A percentile compares a stretch with the other conserved stretches of the same genome.
These are phyloP conservation scores for Sphaceloma murrayae DNA, from an alignment of 2,329 filamentous ascomycete species.

Conservation along the genomic window DNA sequence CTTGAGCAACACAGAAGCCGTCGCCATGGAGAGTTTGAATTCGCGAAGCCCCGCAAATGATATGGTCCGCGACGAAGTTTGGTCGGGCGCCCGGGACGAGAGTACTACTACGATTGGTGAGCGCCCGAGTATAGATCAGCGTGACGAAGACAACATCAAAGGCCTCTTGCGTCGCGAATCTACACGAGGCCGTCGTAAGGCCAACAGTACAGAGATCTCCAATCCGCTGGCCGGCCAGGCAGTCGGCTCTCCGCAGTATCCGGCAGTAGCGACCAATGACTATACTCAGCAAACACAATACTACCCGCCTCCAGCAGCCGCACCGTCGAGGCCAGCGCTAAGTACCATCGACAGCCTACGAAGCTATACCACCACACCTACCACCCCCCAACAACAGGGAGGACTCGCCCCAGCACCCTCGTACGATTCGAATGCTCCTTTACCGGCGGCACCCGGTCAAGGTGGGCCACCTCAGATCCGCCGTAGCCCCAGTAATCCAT, in stretches of 20 bases:
- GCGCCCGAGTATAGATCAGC: slow-evolving; percentile 34
- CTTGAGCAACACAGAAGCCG: slow-evolving; percentile 26
- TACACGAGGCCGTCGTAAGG: slow-evolving; percentile 36
- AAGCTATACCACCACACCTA: slow-evolving; percentile 5
- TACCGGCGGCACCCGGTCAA: slow-evolving; percentile 19
- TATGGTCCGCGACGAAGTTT: slow-evolving; percentile 37
- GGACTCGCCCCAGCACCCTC: slow-evolving; percentile 15
- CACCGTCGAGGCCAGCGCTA: slow-evolving; percentile 15
- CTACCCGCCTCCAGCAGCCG: background rate
- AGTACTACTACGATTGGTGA: slow-evolving; percentile 29
- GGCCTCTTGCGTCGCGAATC: slow-evolving; percentile 37
- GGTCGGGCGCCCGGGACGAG: slow-evolving; percentile 34
- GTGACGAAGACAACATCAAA: slow-evolving; percentile 39
- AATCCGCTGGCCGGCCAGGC: slow-evolving; percentile 17
- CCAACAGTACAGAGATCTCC: slow-evolving; percentile 21
- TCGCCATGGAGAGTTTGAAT: slow-evolving; percentile 38
- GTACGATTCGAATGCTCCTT: slow-evolving; percentile 17
- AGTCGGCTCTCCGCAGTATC: slow-evolving; percentile 22
- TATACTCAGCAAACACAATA: slow-evolving; percentile 8
- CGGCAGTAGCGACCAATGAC: slow-evolving; percentile 20
- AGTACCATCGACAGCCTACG: slow-evolving; percentile 15
- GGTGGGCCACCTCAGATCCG: slow-evolving; percentile 21
- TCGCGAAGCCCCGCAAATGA: slow-evolving; percentile 36
- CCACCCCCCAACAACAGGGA: background rate
- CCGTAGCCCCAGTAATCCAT: slow-evolving; percentile 23